phyloP scores from a whole-genome alignment of 1,284 basidiomycete genomes.

The Cutaneotrichosporon sp. region DNA sequence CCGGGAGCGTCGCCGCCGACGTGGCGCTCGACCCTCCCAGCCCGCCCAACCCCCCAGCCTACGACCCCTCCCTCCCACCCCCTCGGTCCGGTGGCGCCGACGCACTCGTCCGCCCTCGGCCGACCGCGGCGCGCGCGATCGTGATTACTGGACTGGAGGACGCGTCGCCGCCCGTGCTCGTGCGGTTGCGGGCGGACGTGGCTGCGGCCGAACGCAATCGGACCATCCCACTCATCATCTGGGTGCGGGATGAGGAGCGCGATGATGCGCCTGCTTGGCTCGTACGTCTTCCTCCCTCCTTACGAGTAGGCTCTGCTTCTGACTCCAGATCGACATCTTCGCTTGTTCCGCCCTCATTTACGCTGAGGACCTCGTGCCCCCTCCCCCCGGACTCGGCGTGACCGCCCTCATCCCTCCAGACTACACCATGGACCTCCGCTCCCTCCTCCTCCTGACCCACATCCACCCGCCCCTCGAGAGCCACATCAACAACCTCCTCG shows the following conservation, averaged over 20 bases:
- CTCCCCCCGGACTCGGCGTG: constrained; percentile 19
- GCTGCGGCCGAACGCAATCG: constrained; percentile 9
- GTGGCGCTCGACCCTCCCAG: background rate
- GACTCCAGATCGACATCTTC: constrained; percentile 40
- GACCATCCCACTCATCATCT: constrained; percentile 34
- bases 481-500: constrained; percentile 47
- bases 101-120: background rate
- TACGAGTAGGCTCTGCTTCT: background rate
- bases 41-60: too few species aligned
- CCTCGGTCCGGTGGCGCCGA: background rate
- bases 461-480: constrained; percentile 44
- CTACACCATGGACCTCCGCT: constrained; percentile 34
- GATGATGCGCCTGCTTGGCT: constrained; percentile 33
- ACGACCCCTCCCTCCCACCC: background rate
- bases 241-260: constrained; percentile 39
- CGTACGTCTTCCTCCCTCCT: constrained; percentile 24
- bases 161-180: constrained; percentile 29
- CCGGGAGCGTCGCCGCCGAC: constrained; percentile 5
- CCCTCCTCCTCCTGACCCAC: constrained; percentile 42
- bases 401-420: constrained; percentile 24
- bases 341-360: constrained; percentile 22
- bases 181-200: constrained; percentile 28
- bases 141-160: constrained; percentile 41
- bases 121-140: constrained; percentile 22
- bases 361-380: constrained; percentile 20